phyloP scores from a whole-genome alignment of 768 basidiomycete genomes.

The Boletus reticuloceps region DNA sequence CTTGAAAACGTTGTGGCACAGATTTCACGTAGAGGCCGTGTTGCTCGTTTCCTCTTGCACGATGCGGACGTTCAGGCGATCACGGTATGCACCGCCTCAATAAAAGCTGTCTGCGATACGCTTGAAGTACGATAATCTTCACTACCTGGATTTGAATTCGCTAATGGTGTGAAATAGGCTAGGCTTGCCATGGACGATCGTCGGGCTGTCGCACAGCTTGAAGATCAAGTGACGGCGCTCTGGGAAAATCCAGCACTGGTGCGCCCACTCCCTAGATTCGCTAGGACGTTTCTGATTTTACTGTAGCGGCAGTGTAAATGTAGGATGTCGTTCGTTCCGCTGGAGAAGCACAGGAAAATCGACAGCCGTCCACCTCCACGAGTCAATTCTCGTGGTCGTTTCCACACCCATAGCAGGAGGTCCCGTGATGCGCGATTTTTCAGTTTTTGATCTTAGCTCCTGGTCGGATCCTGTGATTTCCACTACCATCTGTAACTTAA shows the following conservation, averaged over 20 bases:
- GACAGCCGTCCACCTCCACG: background rate
- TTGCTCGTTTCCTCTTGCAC: conserved; percentile 6
- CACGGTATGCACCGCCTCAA: conserved; percentile 6
- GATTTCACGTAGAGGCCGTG: background rate
- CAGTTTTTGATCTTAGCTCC: too few relatives aligned
- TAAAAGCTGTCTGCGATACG: conserved; percentile 4
- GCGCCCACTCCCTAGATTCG: background rate
- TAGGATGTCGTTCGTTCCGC: background rate
- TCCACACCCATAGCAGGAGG: too few relatives aligned
- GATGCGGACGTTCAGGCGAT: conserved; percentile 8
- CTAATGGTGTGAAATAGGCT: conserved; percentile 3
- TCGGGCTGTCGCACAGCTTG: conserved; percentile 5
- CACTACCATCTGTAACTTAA: background rate
- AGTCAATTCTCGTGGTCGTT: background rate
- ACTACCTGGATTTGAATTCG: too few relatives aligned
- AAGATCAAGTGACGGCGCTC: conserved; percentile 4
- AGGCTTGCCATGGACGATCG: conserved; percentile 10
- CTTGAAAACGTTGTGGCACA: conserved; percentile 7
- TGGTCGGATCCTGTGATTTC: background rate
- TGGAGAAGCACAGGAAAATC: background rate
- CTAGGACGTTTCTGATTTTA: background rate
- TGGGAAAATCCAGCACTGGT: background rate
- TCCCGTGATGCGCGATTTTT: too few relatives aligned
- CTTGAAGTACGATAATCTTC: background rate
- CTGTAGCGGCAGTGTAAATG: conserved; percentile 11